These are phyloP conservation scores for Colletotrichum coccodes DNA, from an alignment of 2,329 filamentous ascomycete species.

Conservation along the genomic window DNA sequence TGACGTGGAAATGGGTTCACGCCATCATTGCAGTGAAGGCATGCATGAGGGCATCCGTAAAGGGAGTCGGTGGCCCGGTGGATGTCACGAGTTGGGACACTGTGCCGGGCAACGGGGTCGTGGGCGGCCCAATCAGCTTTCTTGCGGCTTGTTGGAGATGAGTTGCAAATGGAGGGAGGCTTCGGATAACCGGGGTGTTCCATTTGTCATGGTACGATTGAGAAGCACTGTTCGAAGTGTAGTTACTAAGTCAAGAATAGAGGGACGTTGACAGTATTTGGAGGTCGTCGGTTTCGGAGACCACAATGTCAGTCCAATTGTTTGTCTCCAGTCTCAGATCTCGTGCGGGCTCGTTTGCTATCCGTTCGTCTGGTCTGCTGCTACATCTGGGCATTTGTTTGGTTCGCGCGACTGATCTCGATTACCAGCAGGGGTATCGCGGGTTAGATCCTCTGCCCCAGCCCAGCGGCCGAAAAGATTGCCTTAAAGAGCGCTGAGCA, in stretches of 20 bases:
- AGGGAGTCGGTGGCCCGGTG: background rate
- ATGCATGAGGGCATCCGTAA: background rate
- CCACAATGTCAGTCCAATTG: background rate
- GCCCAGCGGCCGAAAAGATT: conserved; percentile 9
- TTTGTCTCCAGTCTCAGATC: background rate
- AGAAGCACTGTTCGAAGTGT: background rate
- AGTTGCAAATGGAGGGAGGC: background rate
- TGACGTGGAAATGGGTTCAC: background rate
- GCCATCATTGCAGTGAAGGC: conserved; percentile 25
- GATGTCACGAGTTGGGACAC: conserved; percentile 12
- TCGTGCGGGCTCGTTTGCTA: background rate
- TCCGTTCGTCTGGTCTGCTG: conserved; percentile 1
- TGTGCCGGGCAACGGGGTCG: background rate
- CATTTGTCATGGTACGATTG: background rate
- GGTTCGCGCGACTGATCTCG: background rate
- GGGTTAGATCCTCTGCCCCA: background rate
- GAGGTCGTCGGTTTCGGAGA: background rate
- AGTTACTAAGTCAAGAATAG: background rate
- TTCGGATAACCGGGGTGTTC: background rate
- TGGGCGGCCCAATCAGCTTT: background rate
- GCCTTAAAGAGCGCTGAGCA: background rate
- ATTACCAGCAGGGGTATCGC: background rate
- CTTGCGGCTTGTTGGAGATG: background rate
- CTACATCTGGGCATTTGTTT: background rate
- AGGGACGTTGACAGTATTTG: background rate